These are phyloP conservation scores for Rhynchospora tenuis DNA, from an alignment of 176 grass and related monocot species.

Conservation along the genomic window DNA sequence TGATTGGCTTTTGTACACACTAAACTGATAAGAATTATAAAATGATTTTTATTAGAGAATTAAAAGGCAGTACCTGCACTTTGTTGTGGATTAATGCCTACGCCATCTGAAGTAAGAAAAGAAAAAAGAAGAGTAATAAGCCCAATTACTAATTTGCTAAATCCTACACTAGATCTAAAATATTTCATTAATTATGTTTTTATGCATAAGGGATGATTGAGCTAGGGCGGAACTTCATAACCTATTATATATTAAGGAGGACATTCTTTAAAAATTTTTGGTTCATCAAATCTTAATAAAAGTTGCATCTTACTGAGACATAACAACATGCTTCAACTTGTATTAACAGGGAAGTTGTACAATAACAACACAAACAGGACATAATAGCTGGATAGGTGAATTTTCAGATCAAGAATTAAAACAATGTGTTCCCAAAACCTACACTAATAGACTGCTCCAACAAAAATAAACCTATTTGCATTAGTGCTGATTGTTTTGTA, in stretches of 20 bases:
- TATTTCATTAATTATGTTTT: background rate
- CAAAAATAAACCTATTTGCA: background rate
- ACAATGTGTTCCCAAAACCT: background rate
- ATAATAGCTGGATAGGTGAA: background rate
- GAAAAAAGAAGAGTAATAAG: background rate
- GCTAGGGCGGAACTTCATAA: background rate
- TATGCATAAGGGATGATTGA: background rate
- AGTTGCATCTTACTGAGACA: too few relatives aligned
- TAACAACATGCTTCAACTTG: too few relatives aligned
- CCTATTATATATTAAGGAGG: background rate
- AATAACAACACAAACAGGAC: background rate
- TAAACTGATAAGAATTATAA: background rate
- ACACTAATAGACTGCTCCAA: background rate
- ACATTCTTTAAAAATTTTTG: background rate
- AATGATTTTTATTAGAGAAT: background rate
- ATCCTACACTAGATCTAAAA: background rate
- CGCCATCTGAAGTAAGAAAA: slow-evolving; percentile 62
- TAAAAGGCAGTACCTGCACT: slow-evolving; percentile 60
- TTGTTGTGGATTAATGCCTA: slow-evolving; percentile 97
- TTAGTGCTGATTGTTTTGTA: background rate
- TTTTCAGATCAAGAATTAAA: background rate
- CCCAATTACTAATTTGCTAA: background rate
- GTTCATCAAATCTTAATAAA: background rate
- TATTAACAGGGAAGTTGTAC: background rate
- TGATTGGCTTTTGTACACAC: slow-evolving; percentile 7